A percentile compares a stretch with the other conserved stretches of the same genome.
Conservation (phyloP, 495 filamentous ascomycete species). For the Thozetella sp. region DNA sequence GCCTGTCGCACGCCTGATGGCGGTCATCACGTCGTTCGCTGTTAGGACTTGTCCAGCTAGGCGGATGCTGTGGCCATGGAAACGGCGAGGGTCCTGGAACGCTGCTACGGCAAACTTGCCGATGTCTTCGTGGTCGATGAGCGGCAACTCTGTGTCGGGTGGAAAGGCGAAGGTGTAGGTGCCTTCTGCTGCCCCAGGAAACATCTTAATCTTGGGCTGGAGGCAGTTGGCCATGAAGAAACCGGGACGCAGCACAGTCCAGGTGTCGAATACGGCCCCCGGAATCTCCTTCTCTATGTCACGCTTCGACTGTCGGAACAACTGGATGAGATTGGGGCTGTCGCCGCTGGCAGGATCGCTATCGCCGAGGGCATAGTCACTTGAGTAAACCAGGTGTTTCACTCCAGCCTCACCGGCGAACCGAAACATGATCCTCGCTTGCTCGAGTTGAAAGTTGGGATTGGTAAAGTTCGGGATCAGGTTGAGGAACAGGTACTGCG, state of each 20-base stretch:
- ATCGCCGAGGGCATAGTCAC: constrained; percentile 28
- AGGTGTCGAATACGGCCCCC: constrained; percentile 36
- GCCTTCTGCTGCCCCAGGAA: not conserved
- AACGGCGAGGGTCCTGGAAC: constrained; percentile 33
- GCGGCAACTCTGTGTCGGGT: constrained; percentile 29
- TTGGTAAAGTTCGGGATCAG: constrained; percentile 31
- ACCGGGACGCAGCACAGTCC: constrained; percentile 47
- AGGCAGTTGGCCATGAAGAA: constrained; percentile 55
- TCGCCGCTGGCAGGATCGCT: constrained; percentile 18
- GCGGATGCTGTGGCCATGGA: constrained; percentile 29
- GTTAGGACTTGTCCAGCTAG: constrained; percentile 36
- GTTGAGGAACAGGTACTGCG: constrained; percentile 45
- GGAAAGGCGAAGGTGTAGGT: constrained; percentile 16
- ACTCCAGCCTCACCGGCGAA: constrained; percentile 40
- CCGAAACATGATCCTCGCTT: constrained; percentile 32
- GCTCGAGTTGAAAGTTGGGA: constrained; percentile 6
- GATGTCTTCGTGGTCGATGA: constrained; percentile 49
- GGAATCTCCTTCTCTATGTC: constrained; percentile 36
- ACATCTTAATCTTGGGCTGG: constrained; percentile 29
- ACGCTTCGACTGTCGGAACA: constrained; percentile 25
- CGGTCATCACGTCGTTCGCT: constrained; percentile 18
- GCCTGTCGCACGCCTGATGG: not conserved
- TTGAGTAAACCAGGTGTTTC: constrained; percentile 34
- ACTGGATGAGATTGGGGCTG: constrained; percentile 16
- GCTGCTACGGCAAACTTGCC: constrained; percentile 40